phyloP scores from a whole-genome alignment of 2,329 filamentous ascomycete species.

The Claviceps africana region DNA sequence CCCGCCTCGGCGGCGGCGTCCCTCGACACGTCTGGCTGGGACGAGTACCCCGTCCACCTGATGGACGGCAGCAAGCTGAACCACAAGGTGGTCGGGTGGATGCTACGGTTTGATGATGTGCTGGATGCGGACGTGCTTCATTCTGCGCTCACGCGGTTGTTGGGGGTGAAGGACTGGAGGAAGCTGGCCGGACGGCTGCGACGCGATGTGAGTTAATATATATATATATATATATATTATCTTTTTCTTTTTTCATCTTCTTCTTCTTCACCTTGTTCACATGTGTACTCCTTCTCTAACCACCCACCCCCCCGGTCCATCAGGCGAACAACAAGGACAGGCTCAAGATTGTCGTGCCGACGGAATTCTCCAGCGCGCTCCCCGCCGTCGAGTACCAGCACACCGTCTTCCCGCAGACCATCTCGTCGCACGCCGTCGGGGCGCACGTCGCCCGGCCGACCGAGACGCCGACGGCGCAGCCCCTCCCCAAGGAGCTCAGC shows the following conservation, averaged over 20 bases:
- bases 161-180: conserved; percentile 27
- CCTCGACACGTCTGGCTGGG: not conserved
- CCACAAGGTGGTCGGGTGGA: conserved; percentile 2
- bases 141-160: conserved; percentile 19
- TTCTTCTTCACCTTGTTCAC: too few relatives aligned
- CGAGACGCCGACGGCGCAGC: not conserved
- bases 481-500: not conserved
- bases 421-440: conserved; percentile 27
- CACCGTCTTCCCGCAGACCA: conserved; percentile 19
- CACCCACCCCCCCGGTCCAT: too few relatives aligned
- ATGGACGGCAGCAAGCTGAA: conserved; percentile 1
- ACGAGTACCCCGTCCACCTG: conserved; percentile 1
- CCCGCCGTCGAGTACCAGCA: conserved; percentile 30
- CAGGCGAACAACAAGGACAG: conserved; percentile 8
- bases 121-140: conserved; percentile 25
- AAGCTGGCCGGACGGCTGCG: conserved; percentile 30
- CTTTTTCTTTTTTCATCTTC: too few relatives aligned
- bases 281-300: too few relatives aligned
- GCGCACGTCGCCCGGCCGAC: conserved; percentile 20
- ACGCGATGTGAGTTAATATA: conserved; percentile 17
- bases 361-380: conserved; percentile 14
- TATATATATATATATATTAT: too few relatives aligned
- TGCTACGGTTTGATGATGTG: conserved; percentile 8
- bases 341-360: conserved; percentile 20
- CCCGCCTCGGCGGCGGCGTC: not conserved